These are phyloP conservation scores for Chrysoporthe cubensis DNA, from an alignment of 2,329 filamentous ascomycete genomes.

Conservation along the genomic window DNA sequence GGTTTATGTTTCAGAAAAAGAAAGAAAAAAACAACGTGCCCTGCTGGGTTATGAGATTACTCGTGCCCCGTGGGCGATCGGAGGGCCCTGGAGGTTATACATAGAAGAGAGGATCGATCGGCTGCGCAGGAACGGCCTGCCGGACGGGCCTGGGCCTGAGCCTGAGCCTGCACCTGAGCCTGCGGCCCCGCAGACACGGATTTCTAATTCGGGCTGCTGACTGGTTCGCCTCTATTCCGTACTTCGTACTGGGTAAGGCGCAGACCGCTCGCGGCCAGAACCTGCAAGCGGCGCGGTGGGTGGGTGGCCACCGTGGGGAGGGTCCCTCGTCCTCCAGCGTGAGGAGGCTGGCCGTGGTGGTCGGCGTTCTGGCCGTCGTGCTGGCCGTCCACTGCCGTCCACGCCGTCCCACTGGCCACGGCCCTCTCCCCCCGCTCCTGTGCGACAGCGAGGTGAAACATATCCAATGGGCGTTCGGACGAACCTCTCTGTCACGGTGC, in stretches of 20 bases:
- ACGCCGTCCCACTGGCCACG: neutral
- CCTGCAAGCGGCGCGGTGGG: too few species aligned
- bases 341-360: too few species aligned
- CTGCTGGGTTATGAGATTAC: neutral
- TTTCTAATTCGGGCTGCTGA: constrained; percentile 23
- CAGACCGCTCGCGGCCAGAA: neutral
- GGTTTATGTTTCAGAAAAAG: constrained; percentile 8
- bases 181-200: constrained; percentile 5
- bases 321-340: too few species aligned
- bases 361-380: neutral
- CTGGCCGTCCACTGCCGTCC: neutral
- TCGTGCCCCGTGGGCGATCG: neutral
- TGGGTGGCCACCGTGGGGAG: too few species aligned
- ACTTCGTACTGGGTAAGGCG: neutral
- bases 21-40: neutral
- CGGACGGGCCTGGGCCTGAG: neutral
- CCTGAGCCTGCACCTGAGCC: neutral
- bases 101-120: neutral
- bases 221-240: neutral
- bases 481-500: constrained; percentile 7
- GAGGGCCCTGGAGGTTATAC: neutral
- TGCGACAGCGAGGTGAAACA: constrained; percentile 28
- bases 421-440: constrained; percentile 23
- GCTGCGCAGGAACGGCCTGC: neutral
- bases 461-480: constrained; percentile 25